phyloP scores from a whole-genome alignment of 768 basidiomycete genomes.

The Termitomyces heimii region DNA sequence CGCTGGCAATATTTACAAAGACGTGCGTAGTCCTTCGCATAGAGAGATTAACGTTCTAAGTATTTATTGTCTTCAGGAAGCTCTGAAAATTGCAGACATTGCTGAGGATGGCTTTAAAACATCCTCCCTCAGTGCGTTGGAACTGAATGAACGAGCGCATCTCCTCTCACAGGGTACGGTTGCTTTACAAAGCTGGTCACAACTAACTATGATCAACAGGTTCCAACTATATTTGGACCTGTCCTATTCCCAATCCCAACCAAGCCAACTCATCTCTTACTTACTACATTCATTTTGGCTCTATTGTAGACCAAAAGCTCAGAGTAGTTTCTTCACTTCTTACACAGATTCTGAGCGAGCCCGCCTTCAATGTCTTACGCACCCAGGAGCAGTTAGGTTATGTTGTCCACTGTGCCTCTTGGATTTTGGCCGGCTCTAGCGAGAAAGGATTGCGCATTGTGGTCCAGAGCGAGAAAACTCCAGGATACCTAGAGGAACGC shows the following conservation, averaged over 20 bases:
- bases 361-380: constrained; percentile 84
- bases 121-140: constrained; percentile 46
- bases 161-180: constrained; percentile 61
- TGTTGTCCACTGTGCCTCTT: constrained; percentile 62
- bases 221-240: constrained; percentile 61
- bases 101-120: constrained; percentile 61
- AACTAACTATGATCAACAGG: constrained; percentile 33
- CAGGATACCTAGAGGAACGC: constrained; percentile 77
- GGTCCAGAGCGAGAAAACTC: constrained; percentile 82
- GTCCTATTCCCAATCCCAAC: constrained; percentile 71
- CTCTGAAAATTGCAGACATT: constrained; percentile 63
- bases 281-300: constrained; percentile 81
- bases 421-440: constrained; percentile 56
- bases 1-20: constrained; percentile 78
- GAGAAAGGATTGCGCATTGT: constrained; percentile 76
- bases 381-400: constrained; percentile 97
- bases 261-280: constrained; percentile 84
- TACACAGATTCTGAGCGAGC: constrained; percentile 83
- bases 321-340: constrained; percentile 71
- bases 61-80: constrained; percentile 46
- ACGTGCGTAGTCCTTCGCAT: constrained; percentile 42
- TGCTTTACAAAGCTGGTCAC: not conserved
- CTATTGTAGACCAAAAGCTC: constrained; percentile 51
- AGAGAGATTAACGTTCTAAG: not conserved
- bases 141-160: constrained; percentile 53